Evolutionary conservation across 208 protist species (phyloP).

Genomic region (Tritrichomonas musculus): DNA sequence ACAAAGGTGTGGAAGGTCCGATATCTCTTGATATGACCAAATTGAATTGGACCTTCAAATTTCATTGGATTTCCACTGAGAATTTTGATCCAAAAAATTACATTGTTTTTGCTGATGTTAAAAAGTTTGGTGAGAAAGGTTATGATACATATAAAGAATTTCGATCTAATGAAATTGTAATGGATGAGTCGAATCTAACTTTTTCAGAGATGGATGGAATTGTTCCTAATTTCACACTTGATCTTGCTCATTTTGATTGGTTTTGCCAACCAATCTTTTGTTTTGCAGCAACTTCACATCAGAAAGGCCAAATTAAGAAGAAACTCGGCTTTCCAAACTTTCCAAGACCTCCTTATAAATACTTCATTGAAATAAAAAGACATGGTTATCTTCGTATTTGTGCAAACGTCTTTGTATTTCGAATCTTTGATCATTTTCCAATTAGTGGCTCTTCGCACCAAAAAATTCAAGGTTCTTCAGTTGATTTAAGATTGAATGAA

Average conservation of each 20-base stretch:
- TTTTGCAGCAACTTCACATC: neutral
- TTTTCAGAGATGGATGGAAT: neutral
- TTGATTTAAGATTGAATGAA: no score
- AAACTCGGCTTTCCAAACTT: neutral
- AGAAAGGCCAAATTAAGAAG: neutral
- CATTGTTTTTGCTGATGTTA: neutral
- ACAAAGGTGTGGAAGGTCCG: neutral
- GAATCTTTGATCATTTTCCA: neutral
- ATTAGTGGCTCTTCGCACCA: no score
- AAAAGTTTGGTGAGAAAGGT: neutral
- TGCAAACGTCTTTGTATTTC: no score
- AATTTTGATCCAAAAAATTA: neutral
- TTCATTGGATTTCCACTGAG: neutral
- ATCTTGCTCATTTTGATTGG: neutral
- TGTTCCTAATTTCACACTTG: neutral
- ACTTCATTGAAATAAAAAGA: no score
- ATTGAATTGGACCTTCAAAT: neutral
- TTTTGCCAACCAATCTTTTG: neutral
- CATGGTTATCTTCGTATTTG: no score
- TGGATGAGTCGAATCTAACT: neutral
- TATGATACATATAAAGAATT: slow-evolving; percentile 25
- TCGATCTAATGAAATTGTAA: neutral
- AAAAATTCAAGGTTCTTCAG: no score
- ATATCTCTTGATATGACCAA: neutral
- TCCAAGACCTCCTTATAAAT: no score